Evolutionary conservation across 1,139 yeast genomes (phyloP).

Genomic region (Pichia sp.): DNA sequence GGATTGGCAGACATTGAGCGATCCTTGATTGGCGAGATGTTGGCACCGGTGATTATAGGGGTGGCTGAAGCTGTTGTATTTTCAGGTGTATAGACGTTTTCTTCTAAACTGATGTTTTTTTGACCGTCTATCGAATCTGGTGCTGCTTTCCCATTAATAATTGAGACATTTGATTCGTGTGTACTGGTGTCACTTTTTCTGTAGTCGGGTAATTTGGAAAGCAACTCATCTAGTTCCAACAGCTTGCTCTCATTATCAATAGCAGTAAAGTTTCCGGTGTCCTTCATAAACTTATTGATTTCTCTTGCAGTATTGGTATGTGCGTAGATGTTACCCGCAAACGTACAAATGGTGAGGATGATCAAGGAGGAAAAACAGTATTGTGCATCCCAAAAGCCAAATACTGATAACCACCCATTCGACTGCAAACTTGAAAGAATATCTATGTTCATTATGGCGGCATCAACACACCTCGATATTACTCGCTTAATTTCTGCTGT

Average conservation of each 20-base stretch:
- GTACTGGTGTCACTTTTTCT: too few species aligned
- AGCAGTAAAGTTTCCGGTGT: slow-evolving; percentile 38
- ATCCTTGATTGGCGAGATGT: too few species aligned
- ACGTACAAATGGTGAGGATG: slow-evolving; percentile 32
- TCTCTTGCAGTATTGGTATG: slow-evolving; percentile 30
- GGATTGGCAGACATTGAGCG: too few species aligned
- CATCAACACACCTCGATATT: slow-evolving; percentile 31
- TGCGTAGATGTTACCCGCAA: slow-evolving; percentile 26
- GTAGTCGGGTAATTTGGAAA: slow-evolving; percentile 7
- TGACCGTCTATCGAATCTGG: too few species aligned
- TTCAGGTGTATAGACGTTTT: too few species aligned
- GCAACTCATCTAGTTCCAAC: slow-evolving; percentile 21
- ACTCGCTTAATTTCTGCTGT: slow-evolving; percentile 29
- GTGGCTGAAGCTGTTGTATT: too few species aligned
- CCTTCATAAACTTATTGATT: slow-evolving; percentile 32
- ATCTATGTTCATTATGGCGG: slow-evolving; percentile 34
- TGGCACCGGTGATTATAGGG: too few species aligned
- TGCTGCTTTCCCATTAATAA: too few species aligned
- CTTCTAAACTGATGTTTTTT: too few species aligned
- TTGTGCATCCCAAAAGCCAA: slow-evolving; percentile 46
- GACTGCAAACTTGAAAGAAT: slow-evolving; percentile 30
- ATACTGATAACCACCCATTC: slow-evolving; percentile 31
- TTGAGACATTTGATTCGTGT: too few species aligned
- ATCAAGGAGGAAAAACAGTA: slow-evolving; percentile 33
- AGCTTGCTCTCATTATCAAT: slow-evolving; percentile 26